phyloP scores from a whole-genome alignment of 2,329 filamentous ascomycete genomes.

The Microcera coccophila region DNA sequence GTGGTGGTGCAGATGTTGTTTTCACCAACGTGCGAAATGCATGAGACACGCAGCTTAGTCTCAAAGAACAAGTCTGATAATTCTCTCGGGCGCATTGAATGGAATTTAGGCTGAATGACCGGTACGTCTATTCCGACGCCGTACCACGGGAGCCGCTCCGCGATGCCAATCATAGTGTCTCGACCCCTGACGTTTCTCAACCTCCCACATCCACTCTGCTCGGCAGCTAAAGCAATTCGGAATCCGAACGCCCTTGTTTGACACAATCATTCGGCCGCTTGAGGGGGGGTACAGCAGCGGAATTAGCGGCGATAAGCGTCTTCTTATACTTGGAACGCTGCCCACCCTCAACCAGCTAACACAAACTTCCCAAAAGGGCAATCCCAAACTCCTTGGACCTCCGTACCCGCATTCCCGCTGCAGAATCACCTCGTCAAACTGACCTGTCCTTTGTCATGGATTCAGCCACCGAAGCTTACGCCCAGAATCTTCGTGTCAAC shows the following conservation, averaged over 20 bases:
- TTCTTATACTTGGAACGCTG: conserved; percentile 1
- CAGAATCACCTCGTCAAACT: not conserved
- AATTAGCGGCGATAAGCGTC: conserved; percentile 15
- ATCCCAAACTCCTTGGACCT: conserved; percentile 11
- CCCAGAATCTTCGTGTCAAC: conserved; percentile 16
- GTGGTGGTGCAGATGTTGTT: conserved; percentile 1
- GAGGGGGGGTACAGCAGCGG: not conserved
- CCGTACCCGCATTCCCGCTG: conserved; percentile 4
- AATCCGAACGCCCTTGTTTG: conserved; percentile 7
- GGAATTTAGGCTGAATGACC: too few species aligned
- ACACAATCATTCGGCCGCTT: not conserved
- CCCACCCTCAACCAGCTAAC: not conserved
- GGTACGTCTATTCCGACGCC: not conserved
- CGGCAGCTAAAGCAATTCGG: conserved; percentile 10
- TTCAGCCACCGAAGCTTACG: conserved; percentile 13
- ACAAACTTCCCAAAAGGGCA: conserved; percentile 8
- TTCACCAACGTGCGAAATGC: not conserved
- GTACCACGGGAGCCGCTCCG: not conserved
- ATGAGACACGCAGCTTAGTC: too few species aligned
- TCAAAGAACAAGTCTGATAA: not conserved
- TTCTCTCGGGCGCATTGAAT: too few species aligned
- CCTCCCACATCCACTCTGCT: not conserved
- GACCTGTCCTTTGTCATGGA: conserved; percentile 11
- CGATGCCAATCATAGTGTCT: not conserved
- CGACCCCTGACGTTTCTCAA: not conserved